These are phyloP conservation scores for Umbelopsis vinacea DNA, from an alignment of 192 early-diverging fungal genomes.

Conservation along the genomic window DNA sequence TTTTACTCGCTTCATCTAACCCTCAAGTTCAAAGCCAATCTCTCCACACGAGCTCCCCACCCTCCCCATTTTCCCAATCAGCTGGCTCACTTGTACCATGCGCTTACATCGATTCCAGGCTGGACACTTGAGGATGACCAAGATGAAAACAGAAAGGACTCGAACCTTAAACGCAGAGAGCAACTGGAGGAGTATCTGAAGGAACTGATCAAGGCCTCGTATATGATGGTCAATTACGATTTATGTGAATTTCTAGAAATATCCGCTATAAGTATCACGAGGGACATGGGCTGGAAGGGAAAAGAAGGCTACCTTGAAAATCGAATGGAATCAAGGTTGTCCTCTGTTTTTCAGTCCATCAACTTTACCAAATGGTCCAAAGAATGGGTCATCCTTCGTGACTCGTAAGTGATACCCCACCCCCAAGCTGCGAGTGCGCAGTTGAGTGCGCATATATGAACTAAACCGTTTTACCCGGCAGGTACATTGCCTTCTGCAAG, in stretches of 20 bases:
- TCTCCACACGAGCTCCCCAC: constrained; percentile 35
- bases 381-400: constrained; percentile 77
- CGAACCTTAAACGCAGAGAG: constrained; percentile 55
- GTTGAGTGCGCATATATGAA: neutral
- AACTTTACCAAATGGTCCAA: constrained; percentile 51
- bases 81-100: constrained; percentile 27
- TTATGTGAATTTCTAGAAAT: constrained; percentile 80
- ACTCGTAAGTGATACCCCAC: constrained; percentile 51
- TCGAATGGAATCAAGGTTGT: constrained; percentile 48
- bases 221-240: constrained; percentile 69
- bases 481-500: constrained; percentile 57
- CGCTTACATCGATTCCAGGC: constrained; percentile 28
- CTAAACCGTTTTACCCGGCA: neutral
- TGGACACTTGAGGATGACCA: constrained; percentile 26
- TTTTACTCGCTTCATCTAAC: constrained; percentile 67
- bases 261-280: constrained; percentile 70
- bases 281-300: constrained; percentile 85
- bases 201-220: constrained; percentile 57
- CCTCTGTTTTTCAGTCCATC: constrained; percentile 21
- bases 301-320: constrained; percentile 78
- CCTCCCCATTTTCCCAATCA: constrained; percentile 37
- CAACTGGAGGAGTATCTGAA: constrained; percentile 65
- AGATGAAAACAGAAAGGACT: constrained; percentile 36
- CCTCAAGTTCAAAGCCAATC: constrained; percentile 48
- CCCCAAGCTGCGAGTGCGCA: neutral